Base-by-base conservation (phyloP, 2,329 filamentous ascomycete species). In the Lachnellula hyalina region DNA sequence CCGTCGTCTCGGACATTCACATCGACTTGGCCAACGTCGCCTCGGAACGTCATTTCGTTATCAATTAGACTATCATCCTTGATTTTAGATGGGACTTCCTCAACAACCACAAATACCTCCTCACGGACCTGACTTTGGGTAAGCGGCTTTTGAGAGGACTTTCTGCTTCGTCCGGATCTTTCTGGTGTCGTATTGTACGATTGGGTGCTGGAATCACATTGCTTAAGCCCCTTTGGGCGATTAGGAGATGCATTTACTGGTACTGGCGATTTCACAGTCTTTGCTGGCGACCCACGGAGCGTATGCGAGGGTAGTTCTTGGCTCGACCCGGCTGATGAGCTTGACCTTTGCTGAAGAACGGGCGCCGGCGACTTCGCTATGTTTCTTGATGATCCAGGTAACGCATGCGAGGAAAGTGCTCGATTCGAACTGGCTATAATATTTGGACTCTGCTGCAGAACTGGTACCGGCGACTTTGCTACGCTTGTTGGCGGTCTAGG, bases 181-280 rank as follows among this genome's bases (percentile, higher is more conserved):
- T 53, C 19, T 21, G 61, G 56, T 12, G 62, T 58, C 34, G 61
- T 63, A 46, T 63, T 61, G 48, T 48, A 58, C 28, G 62, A 61
- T 32, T 63, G 61, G 11, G 62, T 63, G 23, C 59, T 64, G 17
- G 52, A 47, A 28, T 60, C 55, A 41, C 56, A 49, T 35, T 51
- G 36, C 12, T 9, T 25, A 34, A 32, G 23, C 35, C 34, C 21
- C 2, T 36, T 12, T 25, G 46, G 14, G 32, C 36, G 41, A 1
- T n/a, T 40, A 32, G 9, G 15, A n/a, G 47, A 49, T 19, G n/a
- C 23, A 34, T 46, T 5, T 11, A 46, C 23, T 28, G 44, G 21
- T 28, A 15, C 14, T 15, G 44, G 44, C 23, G 23, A 46, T 28
- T 46, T 44, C 19, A 17, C 7, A 12, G 19, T 44, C 19, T 40